Conservation (phyloP, 1,139 yeast species). For the Blastobotrys indianensis region DNA sequence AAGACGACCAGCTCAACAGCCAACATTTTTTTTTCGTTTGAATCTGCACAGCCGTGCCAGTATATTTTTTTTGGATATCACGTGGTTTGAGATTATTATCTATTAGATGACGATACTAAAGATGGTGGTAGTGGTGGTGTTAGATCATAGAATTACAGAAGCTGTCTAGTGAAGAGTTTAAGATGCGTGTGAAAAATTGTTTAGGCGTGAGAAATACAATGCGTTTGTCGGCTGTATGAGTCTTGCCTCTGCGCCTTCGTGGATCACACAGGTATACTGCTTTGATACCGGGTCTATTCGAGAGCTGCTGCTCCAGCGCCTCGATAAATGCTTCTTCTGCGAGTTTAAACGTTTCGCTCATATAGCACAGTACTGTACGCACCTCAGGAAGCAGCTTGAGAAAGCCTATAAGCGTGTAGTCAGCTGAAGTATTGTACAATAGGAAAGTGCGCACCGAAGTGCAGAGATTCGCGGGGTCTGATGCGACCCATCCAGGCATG, state of each 20-base stretch:
- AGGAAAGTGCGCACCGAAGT: conserved; percentile 5
- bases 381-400: conserved; percentile 6
- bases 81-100: too few relatives aligned
- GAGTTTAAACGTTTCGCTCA: not conserved
- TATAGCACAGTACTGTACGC: conserved; percentile 5
- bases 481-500: conserved; percentile 5
- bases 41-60: too few relatives aligned
- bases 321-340: conserved; percentile 1
- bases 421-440: conserved; percentile 4
- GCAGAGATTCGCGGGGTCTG: conserved; percentile 6
- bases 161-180: too few relatives aligned
- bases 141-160: too few relatives aligned
- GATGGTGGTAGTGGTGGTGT: too few relatives aligned
- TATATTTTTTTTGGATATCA: too few relatives aligned
- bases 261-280: conserved; percentile 8
- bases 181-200: too few relatives aligned
- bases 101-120: too few relatives aligned
- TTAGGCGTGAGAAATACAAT: too few relatives aligned
- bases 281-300: not conserved
- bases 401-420: conserved; percentile 4
- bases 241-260: not conserved
- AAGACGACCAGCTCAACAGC: too few relatives aligned
- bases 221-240: too few relatives aligned
- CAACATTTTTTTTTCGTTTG: too few relatives aligned
- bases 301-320: not conserved